Evolutionary conservation across 2,329 filamentous ascomycete species (phyloP).

Genomic region (Lachnellula cervina): DNA sequence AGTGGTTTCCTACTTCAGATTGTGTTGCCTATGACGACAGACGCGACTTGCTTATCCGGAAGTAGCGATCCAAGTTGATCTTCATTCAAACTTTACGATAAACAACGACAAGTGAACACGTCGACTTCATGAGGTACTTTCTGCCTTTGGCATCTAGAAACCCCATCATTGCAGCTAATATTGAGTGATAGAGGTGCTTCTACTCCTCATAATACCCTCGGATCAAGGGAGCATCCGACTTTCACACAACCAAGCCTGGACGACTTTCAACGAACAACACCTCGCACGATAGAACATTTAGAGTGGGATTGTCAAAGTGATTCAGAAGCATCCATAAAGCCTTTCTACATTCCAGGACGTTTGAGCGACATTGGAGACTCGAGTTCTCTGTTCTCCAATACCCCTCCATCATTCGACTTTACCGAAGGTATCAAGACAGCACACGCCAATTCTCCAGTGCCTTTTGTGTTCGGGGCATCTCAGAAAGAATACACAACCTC

Average conservation of each 20-base stretch:
- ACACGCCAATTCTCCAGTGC: slow-evolving; percentile 14
- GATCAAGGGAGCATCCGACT: slow-evolving; percentile 11
- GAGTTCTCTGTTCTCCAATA: slow-evolving; percentile 28
- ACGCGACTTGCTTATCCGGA: neutral
- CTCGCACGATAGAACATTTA: neutral
- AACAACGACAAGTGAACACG: neutral
- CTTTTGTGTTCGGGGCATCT: slow-evolving; percentile 19
- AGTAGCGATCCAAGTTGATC: neutral
- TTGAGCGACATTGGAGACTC: slow-evolving; percentile 30
- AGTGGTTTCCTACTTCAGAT: too few species aligned
- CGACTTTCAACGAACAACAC: neutral
- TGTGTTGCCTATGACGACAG: too few species aligned
- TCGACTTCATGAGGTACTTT: slow-evolving; percentile 13
- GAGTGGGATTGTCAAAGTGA: neutral
- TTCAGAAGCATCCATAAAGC: neutral
- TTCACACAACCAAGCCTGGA: slow-evolving; percentile 2
- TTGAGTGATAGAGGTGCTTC: slow-evolving; percentile 14
- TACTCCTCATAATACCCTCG: slow-evolving; percentile 19
- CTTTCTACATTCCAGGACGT: neutral
- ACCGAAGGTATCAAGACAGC: neutral
- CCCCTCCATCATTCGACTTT: slow-evolving; percentile 13
- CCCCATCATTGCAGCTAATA: neutral
- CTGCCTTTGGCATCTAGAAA: neutral
- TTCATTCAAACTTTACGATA: neutral
- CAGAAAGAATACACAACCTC: neutral